Percentiles rank a stretch among this genome's conserved stretches.
Conservation (phyloP, 768 basidiomycete genomes). For the Scleroderma bovista region DNA sequence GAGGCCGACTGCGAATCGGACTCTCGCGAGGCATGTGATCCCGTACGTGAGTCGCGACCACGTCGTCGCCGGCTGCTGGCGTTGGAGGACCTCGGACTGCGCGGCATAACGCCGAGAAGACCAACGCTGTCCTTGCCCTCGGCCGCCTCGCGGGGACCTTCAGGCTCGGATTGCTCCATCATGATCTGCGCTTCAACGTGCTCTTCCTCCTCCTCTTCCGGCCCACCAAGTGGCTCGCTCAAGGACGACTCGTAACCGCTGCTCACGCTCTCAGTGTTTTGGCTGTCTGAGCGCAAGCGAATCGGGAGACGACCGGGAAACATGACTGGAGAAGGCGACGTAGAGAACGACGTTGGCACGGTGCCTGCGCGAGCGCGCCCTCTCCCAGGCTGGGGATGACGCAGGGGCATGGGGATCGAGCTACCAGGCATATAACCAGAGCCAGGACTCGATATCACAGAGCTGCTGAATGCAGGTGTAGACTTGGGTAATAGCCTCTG, state of each 20-base stretch:
- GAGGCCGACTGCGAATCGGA: constrained; percentile 21
- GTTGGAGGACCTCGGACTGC: constrained; percentile 40
- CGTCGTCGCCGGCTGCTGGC: constrained; percentile 30
- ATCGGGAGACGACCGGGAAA: constrained; percentile 23
- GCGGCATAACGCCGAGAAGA: constrained; percentile 48
- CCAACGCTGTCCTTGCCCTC: constrained; percentile 61
- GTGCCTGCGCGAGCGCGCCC: constrained; percentile 37
- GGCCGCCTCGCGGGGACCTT: constrained; percentile 52
- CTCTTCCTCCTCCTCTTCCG: constrained; percentile 25
- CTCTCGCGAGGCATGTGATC: constrained; percentile 28
- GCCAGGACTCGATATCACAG: constrained; percentile 33
- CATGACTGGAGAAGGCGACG: constrained; percentile 33
- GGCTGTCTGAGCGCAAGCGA: constrained; percentile 26
- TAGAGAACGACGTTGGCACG: constrained; percentile 29
- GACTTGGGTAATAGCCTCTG: too few species aligned
- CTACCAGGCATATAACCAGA: constrained; percentile 24
- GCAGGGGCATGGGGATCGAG: constrained; percentile 46
- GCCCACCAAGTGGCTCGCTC: constrained; percentile 24
- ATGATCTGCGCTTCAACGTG: constrained; percentile 32
- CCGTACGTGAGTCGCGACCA: constrained; percentile 24
- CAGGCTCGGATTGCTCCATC: constrained; percentile 42
- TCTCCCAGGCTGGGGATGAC: constrained; percentile 37
- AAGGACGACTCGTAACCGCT: constrained; percentile 28
- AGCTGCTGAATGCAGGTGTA: constrained; percentile 34
- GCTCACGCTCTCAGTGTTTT: constrained; percentile 21